These are phyloP conservation scores for Psidium guajava DNA, from an alignment of 345 rosid genomes.

Conservation along the genomic window DNA sequence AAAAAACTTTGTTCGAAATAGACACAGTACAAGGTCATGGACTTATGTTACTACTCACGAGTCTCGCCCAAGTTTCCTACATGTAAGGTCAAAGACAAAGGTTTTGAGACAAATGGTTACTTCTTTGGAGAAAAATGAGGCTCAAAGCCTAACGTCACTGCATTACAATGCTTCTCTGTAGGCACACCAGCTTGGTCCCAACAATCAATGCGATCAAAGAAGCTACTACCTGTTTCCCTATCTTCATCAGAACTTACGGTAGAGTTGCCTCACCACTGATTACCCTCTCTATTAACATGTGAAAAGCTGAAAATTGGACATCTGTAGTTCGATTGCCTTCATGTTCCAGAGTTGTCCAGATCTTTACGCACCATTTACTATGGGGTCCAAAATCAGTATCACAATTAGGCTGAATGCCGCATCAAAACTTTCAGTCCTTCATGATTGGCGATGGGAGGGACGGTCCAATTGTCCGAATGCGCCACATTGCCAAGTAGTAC, in stretches of 20 bases:
- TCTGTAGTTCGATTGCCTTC: neutral
- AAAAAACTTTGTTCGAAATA: neutral
- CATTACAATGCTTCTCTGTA: neutral
- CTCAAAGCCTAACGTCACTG: neutral
- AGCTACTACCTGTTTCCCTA: neutral
- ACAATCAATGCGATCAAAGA: neutral
- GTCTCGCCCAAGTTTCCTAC: neutral
- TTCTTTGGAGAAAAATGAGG: neutral
- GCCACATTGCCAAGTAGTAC: conserved; percentile 24
- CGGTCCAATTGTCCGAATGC: conserved; percentile 37
- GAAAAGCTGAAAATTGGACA: neutral
- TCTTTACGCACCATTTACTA: neutral
- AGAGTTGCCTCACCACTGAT: neutral
- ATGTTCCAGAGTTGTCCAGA: neutral
- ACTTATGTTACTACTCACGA: neutral
- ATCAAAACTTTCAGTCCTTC: conserved; percentile 38
- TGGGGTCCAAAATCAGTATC: neutral
- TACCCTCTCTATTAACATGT: neutral
- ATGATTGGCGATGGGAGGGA: conserved; percentile 65
- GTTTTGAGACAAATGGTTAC: neutral
- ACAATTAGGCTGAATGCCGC: neutral
- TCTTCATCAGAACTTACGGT: neutral
- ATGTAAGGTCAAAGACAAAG: neutral
- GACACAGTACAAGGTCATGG: neutral
- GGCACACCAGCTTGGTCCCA: neutral